Evolutionary conservation across 2,329 filamentous ascomycete genomes (phyloP).

Genomic region (Amauroascus niger): DNA sequence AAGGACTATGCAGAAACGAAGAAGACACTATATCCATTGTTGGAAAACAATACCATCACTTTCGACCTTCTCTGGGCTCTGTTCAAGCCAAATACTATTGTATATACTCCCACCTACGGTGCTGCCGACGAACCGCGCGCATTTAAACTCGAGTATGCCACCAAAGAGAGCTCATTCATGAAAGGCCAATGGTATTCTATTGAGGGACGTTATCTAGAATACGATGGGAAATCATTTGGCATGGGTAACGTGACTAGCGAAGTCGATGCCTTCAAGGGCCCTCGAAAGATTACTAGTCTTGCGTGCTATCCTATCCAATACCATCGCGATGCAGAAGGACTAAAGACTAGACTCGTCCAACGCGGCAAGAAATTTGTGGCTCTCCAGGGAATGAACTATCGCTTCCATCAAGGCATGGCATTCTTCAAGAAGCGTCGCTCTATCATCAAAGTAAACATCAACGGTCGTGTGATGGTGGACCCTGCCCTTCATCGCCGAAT

Average conservation of each 20-base stretch:
- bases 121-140: constrained; percentile 65
- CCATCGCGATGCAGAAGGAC: constrained; percentile 58
- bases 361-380: constrained; percentile 76
- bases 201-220: constrained; percentile 69
- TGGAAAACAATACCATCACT: constrained; percentile 74
- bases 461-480: constrained; percentile 81
- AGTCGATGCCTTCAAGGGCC: constrained; percentile 66
- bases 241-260: constrained; percentile 61
- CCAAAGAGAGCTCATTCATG: constrained; percentile 59
- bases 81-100: constrained; percentile 77
- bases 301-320: constrained; percentile 68
- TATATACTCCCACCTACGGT: constrained; percentile 67
- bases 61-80: constrained; percentile 83
- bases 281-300: constrained; percentile 70
- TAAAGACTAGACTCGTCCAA: constrained; percentile 60
- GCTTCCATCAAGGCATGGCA: constrained; percentile 70
- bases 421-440: constrained; percentile 73
- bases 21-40: constrained; percentile 68
- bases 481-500: constrained; percentile 70
- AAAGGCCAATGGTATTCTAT: constrained; percentile 67
- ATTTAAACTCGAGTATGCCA: constrained; percentile 70
- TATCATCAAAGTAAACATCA: constrained; percentile 71
- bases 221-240: constrained; percentile 77
- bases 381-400: constrained; percentile 75
- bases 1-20: constrained; percentile 70